Conservation (phyloP, 2,329 filamentous ascomycete genomes). For the Phoma sp. region DNA sequence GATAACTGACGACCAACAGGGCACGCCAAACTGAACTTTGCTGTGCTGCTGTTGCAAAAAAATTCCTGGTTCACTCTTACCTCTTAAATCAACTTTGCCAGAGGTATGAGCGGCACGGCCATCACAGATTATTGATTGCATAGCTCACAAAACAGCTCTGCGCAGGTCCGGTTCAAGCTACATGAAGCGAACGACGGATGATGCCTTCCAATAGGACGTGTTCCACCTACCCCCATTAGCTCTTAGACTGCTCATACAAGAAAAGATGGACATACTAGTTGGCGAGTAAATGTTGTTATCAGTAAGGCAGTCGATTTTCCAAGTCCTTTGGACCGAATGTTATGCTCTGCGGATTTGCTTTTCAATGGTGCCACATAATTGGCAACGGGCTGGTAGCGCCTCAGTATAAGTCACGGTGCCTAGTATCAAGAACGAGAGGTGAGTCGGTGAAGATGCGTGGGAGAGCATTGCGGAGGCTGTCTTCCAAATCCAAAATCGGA, state of each 20-base stretch:
- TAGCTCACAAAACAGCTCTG: not conserved
- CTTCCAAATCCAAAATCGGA: not conserved
- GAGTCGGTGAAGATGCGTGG: not conserved
- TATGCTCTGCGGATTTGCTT: slow-evolving; percentile 1
- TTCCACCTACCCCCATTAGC: slow-evolving; percentile 1
- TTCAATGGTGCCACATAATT: not conserved
- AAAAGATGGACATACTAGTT: slow-evolving; percentile 3
- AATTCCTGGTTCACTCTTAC: not conserved
- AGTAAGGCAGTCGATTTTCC: not conserved
- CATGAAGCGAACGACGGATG: not conserved
- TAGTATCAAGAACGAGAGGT: not conserved
- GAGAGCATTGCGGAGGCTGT: not conserved
- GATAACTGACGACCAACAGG: not conserved
- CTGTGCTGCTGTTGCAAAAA: not conserved
- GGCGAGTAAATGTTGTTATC: not conserved
- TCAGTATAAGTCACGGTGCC: not conserved
- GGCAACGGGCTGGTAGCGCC: slow-evolving; percentile 1
- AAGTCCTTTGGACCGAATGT: not conserved
- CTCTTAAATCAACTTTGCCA: slow-evolving; percentile 4
- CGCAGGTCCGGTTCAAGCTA: slow-evolving; percentile 1
- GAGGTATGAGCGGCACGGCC: not conserved
- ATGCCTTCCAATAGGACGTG: slow-evolving; percentile 2
- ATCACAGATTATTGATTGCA: not conserved
- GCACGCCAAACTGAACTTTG: not conserved
- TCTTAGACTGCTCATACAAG: not conserved